Evolutionary conservation across 352 stramenopile genomes (phyloP).

Genomic region (Pythium phragmitis): DNA sequence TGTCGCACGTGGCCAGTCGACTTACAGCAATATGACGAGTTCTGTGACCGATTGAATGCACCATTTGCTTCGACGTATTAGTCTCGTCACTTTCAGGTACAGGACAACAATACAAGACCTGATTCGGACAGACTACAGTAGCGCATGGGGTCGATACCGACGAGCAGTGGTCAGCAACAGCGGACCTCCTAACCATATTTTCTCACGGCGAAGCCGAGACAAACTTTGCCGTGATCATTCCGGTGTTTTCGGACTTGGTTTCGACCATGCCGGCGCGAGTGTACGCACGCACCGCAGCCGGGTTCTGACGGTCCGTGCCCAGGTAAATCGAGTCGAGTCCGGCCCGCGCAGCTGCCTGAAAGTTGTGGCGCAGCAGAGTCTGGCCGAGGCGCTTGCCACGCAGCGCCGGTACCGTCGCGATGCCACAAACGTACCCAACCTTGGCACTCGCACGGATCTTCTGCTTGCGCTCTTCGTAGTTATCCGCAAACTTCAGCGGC

Average conservation of each 20-base stretch:
- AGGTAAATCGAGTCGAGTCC: conserved; percentile 20
- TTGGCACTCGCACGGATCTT: conserved; percentile 3
- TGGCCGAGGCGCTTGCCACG: conserved; percentile 1
- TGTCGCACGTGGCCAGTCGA: no score
- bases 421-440: conserved; percentile 3
- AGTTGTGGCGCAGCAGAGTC: conserved; percentile 10
- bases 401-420: not conserved
- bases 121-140: no score
- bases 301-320: conserved; percentile 24
- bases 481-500: not conserved
- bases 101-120: no score
- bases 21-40: no score
- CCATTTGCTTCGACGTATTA: no score
- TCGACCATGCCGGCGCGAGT: conserved; percentile 22
- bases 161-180: no score
- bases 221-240: conserved; percentile 6
- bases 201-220: conserved; percentile 4
- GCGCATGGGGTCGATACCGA: no score
- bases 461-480: conserved; percentile 4
- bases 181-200: no score
- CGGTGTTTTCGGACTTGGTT: conserved; percentile 12
- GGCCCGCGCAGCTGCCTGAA: not conserved
- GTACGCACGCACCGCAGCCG: conserved; percentile 21
- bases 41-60: no score
- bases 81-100: no score